phyloP scores from a whole-genome alignment of 2,329 filamentous ascomycete species.

The Alternaria hordeiaustralica region DNA sequence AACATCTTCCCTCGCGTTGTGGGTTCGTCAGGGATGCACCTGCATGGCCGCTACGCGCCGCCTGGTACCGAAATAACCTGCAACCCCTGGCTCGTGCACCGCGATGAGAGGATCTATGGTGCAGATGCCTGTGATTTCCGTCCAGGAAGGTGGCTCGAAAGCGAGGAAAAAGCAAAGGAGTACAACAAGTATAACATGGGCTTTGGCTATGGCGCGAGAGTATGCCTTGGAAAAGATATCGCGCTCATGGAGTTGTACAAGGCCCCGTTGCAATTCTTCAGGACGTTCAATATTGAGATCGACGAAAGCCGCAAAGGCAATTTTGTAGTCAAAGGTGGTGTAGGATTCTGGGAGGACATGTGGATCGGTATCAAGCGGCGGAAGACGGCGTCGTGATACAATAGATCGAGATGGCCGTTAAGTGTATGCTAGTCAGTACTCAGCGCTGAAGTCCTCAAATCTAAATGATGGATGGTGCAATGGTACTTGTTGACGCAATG shows the following conservation, averaged over 20 bases:
- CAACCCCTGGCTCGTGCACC: conserved; percentile 40
- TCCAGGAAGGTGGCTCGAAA: conserved; percentile 40
- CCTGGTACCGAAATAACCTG: conserved; percentile 37
- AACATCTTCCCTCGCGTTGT: conserved; percentile 60
- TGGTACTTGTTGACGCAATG: background rate
- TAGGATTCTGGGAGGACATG: conserved; percentile 53
- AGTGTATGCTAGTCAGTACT: background rate
- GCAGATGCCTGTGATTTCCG: conserved; percentile 35
- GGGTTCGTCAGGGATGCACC: conserved; percentile 39
- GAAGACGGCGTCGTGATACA: background rate
- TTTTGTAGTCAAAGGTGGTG: conserved; percentile 53
- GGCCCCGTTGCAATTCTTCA: conserved; percentile 50
- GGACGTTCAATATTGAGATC: conserved; percentile 44
- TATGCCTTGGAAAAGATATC: conserved; percentile 59
- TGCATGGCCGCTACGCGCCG: conserved; percentile 43
- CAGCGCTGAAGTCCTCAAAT: background rate
- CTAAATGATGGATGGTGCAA: background rate
- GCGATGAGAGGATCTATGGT: conserved; percentile 38
- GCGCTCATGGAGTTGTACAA: conserved; percentile 63
- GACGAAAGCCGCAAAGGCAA: conserved; percentile 39
- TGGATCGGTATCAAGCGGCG: conserved; percentile 44
- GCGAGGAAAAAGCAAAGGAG: conserved; percentile 49
- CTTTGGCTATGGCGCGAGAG: conserved; percentile 59
- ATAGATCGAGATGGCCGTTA: background rate
- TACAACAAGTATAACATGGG: conserved; percentile 58